Base-by-base conservation (phyloP, 2,329 filamentous ascomycete genomes). In the Mycogone perniciosa region DNA sequence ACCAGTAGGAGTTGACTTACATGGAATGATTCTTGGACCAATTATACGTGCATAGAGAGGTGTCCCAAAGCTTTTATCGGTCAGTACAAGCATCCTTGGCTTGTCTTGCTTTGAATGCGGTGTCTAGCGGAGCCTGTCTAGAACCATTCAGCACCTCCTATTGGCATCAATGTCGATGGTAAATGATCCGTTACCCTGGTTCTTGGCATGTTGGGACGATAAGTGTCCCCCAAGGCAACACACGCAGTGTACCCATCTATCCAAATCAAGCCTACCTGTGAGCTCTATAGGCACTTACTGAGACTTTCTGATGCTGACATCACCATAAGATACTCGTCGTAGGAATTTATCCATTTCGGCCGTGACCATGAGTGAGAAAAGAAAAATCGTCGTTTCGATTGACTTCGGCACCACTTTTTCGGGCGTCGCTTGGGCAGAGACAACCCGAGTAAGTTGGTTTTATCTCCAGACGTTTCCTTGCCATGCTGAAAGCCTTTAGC, bases 321-420 rank as follows among this genome's bases (percentile, higher is more conserved):
- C 49, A 35, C 35, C 31, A 20, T 31, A 29, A 13, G 31, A 48
- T 42, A 34, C 33, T 20, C 20, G 20, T 20, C 20, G 20, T 20
- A 20, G 20, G 2, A 20, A 20, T 20, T 20, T 20, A 33, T 35
- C 31, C 38, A 31, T 46, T 51, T 50, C 48, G 51, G 54, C 49
- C 55, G 51, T 50, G 45, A 60, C 40, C 52, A 68, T 68, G 66
- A 54, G 55, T 50, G 59, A 61, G 38, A 42, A 50, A 59, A 47
- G 69, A 57, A 73, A 68, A 59, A 72, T 79, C 54, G 69, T 79
- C 46, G 69, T 79, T 54, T 76, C 74, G 20, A 74, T 80, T 52
- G 77, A 80, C 58, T 80, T 80, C 57, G 77, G 77, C 29, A 80
- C 77, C 9, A 81, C 77, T 4, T 80, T 75, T 59, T 77, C 76